Conservation (phyloP, 345 rosid genomes). For the Heritiera littoralis region DNA sequence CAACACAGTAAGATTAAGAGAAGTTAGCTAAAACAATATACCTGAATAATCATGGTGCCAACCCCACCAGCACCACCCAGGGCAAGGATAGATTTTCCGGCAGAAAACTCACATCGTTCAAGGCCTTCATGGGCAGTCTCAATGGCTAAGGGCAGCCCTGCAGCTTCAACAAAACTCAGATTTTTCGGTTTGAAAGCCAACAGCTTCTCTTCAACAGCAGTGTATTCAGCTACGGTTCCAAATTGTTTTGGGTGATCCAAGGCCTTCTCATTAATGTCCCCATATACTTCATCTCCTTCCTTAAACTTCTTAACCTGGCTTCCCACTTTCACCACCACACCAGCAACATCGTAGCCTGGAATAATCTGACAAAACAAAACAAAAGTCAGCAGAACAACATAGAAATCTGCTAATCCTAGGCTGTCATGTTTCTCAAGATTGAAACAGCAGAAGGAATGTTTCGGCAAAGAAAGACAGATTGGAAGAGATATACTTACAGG, state of each 20-base stretch:
- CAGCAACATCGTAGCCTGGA: constrained; percentile 90
- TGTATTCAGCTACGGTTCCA: constrained; percentile 83
- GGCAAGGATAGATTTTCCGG: constrained; percentile 82
- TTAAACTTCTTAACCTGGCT: constrained; percentile 65
- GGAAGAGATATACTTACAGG: constrained; percentile 49
- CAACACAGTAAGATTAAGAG: no score
- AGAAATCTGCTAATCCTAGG: neutral
- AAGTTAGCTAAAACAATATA: neutral
- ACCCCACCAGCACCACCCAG: constrained; percentile 92
- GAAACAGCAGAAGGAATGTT: no score
- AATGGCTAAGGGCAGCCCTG: constrained; percentile 78
- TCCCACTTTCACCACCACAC: constrained; percentile 80
- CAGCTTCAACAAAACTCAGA: constrained; percentile 76
- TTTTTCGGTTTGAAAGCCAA: constrained; percentile 75
- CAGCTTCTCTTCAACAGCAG: constrained; percentile 78
- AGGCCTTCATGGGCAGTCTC: constrained; percentile 86
- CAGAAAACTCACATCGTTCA: constrained; percentile 63
- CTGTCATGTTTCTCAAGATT: no score
- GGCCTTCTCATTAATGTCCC: constrained; percentile 74
- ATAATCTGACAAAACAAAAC: constrained; percentile 50
- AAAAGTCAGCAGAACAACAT: neutral
- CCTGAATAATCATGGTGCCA: constrained; percentile 92
- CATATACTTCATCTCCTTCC: constrained; percentile 87
- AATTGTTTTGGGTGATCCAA: constrained; percentile 73
- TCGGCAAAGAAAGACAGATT: neutral